phyloP scores from a whole-genome alignment of 2,329 filamentous ascomycete species.

The Penicillium sp. region DNA sequence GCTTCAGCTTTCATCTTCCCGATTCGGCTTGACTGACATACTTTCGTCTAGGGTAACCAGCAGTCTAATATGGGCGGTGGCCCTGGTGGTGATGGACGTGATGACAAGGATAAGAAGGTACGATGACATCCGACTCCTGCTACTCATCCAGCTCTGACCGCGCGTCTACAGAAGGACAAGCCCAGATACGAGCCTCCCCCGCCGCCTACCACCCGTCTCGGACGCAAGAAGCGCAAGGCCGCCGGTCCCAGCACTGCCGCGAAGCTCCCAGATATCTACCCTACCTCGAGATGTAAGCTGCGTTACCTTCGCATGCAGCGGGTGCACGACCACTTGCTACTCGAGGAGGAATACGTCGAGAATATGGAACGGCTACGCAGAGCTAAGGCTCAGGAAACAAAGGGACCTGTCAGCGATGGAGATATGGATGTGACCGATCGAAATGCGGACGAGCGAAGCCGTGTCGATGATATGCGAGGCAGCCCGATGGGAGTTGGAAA shows the following conservation, averaged over 20 bases:
- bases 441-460: constrained; percentile 88
- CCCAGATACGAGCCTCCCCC: constrained; percentile 99
- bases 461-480: constrained; percentile 97
- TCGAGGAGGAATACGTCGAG: constrained; percentile 98
- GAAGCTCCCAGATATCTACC: constrained; percentile 91
- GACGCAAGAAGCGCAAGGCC: constrained; percentile 96
- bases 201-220: constrained; percentile 92
- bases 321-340: constrained; percentile 92
- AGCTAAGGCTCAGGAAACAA: constrained; percentile 68
- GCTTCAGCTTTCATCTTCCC: constrained; percentile 5
- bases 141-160: constrained; percentile 12
- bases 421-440: constrained; percentile 78
- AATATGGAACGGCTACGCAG: constrained; percentile 96
- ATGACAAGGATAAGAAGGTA: constrained; percentile 94
- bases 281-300: constrained; percentile 95
- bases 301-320: constrained; percentile 97
- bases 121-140: neutral
- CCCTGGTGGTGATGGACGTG: constrained; percentile 69
- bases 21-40: constrained; percentile 22
- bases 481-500: constrained; percentile 98
- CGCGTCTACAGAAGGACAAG: constrained; percentile 80
- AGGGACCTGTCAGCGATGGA: constrained; percentile 55
- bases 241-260: constrained; percentile 90
- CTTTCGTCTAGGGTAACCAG: constrained; percentile 46
- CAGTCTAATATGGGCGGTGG: constrained; percentile 81